These are phyloP conservation scores for Talaromyces sp. DNA, from an alignment of 2,329 filamentous ascomycete species.

Conservation along the genomic window DNA sequence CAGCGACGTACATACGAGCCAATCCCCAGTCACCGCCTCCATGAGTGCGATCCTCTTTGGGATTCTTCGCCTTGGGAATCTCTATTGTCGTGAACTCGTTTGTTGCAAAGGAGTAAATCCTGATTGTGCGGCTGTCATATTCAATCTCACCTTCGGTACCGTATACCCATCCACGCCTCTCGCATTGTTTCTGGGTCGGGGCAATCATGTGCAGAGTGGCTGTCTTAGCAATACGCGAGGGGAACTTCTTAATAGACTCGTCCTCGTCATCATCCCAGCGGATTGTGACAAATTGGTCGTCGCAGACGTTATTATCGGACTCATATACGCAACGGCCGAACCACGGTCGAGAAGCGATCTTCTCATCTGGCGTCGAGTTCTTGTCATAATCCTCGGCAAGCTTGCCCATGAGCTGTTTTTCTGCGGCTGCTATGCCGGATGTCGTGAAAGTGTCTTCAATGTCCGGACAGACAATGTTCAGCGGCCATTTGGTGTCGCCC, in stretches of 20 bases:
- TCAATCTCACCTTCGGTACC: conserved; percentile 80
- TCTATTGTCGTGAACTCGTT: conserved; percentile 51
- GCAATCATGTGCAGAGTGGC: conserved; percentile 93
- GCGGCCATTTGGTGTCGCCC: conserved; percentile 72
- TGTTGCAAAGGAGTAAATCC: conserved; percentile 66
- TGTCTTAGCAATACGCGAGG: conserved; percentile 65
- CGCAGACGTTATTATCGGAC: conserved; percentile 85
- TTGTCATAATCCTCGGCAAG: conserved; percentile 54
- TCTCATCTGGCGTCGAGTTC: conserved; percentile 48
- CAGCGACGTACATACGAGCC: conserved; percentile 74
- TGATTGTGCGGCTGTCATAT: conserved; percentile 76
- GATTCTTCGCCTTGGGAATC: conserved; percentile 54
- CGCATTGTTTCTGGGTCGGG: conserved; percentile 79
- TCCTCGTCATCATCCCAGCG: conserved; percentile 70
- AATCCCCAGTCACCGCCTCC: conserved; percentile 79
- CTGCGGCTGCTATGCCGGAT: conserved; percentile 46
- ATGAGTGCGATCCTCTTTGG: conserved; percentile 54
- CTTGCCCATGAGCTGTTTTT: conserved; percentile 44
- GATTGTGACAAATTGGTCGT: conserved; percentile 86
- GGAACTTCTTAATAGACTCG: background rate
- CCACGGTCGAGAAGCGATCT: conserved; percentile 57
- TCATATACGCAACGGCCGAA: conserved; percentile 96
- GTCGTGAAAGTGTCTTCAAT: conserved; percentile 68
- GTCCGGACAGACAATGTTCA: conserved; percentile 85
- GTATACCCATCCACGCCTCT: conserved; percentile 80